These are phyloP conservation scores for Populus alba DNA, from an alignment of 345 rosid genomes.

Conservation along the genomic window DNA sequence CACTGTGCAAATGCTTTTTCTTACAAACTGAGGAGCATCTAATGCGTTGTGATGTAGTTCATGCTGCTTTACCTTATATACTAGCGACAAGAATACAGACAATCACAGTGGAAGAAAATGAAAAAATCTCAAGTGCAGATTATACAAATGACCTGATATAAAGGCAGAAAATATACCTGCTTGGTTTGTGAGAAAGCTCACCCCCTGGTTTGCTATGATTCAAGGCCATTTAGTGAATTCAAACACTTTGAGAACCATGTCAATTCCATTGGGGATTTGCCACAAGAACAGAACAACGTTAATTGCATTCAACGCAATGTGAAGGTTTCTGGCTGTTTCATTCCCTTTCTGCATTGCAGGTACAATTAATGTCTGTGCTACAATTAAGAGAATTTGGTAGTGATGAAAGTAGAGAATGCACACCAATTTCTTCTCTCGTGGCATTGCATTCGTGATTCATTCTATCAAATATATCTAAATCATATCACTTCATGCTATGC, in stretches of 20 bases:
- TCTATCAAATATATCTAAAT: background rate
- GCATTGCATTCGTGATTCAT: background rate
- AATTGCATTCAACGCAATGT: slow-evolving; percentile 66
- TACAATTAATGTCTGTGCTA: no score
- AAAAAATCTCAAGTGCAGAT: background rate
- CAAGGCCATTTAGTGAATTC: slow-evolving; percentile 91
- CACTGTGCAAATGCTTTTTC: background rate
- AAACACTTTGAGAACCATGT: slow-evolving; percentile 71
- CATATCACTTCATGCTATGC: background rate
- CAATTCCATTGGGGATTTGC: slow-evolving; percentile 87
- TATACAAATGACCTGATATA: background rate
- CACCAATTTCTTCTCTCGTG: background rate
- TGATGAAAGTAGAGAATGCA: background rate
- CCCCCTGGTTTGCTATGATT: background rate
- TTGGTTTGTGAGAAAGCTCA: background rate
- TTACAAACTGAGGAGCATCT: background rate
- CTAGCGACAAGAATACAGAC: background rate
- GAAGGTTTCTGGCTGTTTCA: slow-evolving; percentile 77
- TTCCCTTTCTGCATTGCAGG: slow-evolving; percentile 43
- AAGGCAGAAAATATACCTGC: background rate
- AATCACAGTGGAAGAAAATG: background rate
- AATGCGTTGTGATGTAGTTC: background rate
- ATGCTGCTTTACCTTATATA: background rate
- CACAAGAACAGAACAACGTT: slow-evolving; percentile 69
- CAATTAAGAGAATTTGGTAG: background rate